These are phyloP conservation scores for Lactarius deliciosus DNA, from an alignment of 768 basidiomycete genomes.

Conservation along the genomic window DNA sequence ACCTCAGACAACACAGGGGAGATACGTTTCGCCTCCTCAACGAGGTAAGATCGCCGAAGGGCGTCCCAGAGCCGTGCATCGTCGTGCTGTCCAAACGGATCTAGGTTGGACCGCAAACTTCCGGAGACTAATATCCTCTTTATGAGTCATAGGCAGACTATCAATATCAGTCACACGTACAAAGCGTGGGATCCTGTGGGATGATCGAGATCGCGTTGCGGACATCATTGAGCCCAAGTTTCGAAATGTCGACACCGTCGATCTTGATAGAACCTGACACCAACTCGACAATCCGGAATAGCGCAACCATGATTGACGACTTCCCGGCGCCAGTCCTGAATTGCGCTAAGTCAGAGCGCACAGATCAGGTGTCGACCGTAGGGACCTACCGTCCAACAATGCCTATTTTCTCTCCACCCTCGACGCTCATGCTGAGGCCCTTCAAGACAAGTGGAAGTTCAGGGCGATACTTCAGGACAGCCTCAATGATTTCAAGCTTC, in stretches of 20 bases:
- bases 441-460: slow-evolving; percentile 89
- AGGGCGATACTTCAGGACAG: slow-evolving; percentile 80
- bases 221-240: slow-evolving; percentile 76
- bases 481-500: slow-evolving; percentile 67
- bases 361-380: slow-evolving; percentile 21
- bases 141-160: slow-evolving; percentile 7
- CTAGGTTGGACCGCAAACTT: slow-evolving; percentile 82
- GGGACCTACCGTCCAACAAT: slow-evolving; percentile 65
- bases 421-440: slow-evolving; percentile 67
- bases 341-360: slow-evolving; percentile 4
- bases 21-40: slow-evolving; percentile 47
- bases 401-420: slow-evolving; percentile 85
- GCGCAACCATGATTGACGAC: slow-evolving; percentile 83
- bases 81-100: slow-evolving; percentile 81
- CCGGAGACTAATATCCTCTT: slow-evolving; percentile 57
- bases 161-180: slow-evolving; percentile 46
- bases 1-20: slow-evolving; percentile 33
- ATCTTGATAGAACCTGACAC: slow-evolving; percentile 73
- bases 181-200: slow-evolving; percentile 66
- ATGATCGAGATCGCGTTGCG: slow-evolving; percentile 72
- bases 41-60: slow-evolving; percentile 79
- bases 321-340: slow-evolving; percentile 77
- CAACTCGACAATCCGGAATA: slow-evolving; percentile 84
- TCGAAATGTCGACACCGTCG: slow-evolving; percentile 82
- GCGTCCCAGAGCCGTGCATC: slow-evolving; percentile 88